phyloP scores from a whole-genome alignment of 495 filamentous ascomycete genomes.

The Talaromyces stipitatus region DNA sequence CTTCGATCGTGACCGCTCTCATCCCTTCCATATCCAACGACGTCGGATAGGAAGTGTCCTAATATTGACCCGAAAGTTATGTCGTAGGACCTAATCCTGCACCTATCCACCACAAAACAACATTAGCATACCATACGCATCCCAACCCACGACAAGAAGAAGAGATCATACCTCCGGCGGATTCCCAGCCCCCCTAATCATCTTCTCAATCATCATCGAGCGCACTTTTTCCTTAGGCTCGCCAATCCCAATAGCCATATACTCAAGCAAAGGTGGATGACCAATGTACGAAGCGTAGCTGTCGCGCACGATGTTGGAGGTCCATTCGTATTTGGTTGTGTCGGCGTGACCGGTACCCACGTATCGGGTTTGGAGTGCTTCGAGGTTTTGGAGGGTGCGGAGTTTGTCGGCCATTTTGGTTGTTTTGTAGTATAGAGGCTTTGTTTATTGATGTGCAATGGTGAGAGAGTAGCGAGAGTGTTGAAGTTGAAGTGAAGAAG shows the following conservation, averaged over 20 bases:
- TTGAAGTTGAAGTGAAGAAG: background rate
- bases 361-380: constrained; percentile 87
- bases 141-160: background rate
- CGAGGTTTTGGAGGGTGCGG: constrained; percentile 93
- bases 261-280: constrained; percentile 81
- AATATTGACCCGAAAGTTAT: background rate
- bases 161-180: constrained; percentile 51
- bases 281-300: constrained; percentile 78
- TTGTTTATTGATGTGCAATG: background rate
- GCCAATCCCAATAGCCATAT: constrained; percentile 83
- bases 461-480: background rate
- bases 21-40: background rate
- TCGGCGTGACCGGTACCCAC: constrained; percentile 97
- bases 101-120: background rate
- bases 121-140: background rate
- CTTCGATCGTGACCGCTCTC: background rate
- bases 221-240: constrained; percentile 74
- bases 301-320: constrained; percentile 82
- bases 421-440: background rate
- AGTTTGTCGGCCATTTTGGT: constrained; percentile 83
- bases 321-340: constrained; percentile 95
- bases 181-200: constrained; percentile 84
- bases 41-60: too few relatives aligned
- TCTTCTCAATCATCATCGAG: constrained; percentile 75
- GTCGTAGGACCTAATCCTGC: background rate